Evolutionary conservation across 176 grass and related monocot genomes (phyloP).

Genomic region (Oryza meyeriana): DNA sequence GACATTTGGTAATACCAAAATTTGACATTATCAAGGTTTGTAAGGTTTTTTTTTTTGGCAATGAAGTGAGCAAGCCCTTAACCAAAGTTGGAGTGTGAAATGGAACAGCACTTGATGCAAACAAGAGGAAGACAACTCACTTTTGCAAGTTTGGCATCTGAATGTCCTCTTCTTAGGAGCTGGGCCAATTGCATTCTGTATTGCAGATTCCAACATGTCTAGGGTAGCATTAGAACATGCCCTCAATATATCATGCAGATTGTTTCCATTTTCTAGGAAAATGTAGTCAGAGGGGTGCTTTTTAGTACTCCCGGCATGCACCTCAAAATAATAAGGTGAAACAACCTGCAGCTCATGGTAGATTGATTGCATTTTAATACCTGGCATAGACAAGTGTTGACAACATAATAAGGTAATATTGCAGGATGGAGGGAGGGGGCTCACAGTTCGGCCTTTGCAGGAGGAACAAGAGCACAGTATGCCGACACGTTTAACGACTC

Average conservation of each 20-base stretch:
- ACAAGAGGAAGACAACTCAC: constrained; percentile 18
- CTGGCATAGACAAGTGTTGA: not conserved
- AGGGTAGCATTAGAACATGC: constrained; percentile 40
- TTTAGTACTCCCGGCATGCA: constrained; percentile 76
- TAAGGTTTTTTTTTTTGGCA: too few species aligned
- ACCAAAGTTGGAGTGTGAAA: constrained; percentile 9
- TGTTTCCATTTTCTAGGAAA: constrained; percentile 63
- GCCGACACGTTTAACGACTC: constrained; percentile 48
- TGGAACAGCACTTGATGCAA: not conserved
- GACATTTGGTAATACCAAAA: too few species aligned
- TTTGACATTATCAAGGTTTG: too few species aligned
- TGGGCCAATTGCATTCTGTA: constrained; percentile 51
- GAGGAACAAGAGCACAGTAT: constrained; percentile 67
- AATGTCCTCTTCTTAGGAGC: constrained; percentile 39
- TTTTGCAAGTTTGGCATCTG: constrained; percentile 52
- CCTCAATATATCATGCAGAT: constrained; percentile 56
- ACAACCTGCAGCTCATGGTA: constrained; percentile 43
- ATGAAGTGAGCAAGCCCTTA: too few species aligned
- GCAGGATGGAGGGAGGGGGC: not conserved
- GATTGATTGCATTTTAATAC: not conserved
- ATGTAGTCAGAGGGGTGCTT: constrained; percentile 75
- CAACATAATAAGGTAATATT: not conserved
- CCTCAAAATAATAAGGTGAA: constrained; percentile 66
- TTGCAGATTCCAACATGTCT: constrained; percentile 52
- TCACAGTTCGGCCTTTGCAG: constrained; percentile 63